Percentiles rank a stretch among this genome's conserved stretches.
These are phyloP conservation scores for Pseudocercospora macadamiae DNA, from an alignment of 2,329 filamentous ascomycete species.

Conservation along the genomic window DNA sequence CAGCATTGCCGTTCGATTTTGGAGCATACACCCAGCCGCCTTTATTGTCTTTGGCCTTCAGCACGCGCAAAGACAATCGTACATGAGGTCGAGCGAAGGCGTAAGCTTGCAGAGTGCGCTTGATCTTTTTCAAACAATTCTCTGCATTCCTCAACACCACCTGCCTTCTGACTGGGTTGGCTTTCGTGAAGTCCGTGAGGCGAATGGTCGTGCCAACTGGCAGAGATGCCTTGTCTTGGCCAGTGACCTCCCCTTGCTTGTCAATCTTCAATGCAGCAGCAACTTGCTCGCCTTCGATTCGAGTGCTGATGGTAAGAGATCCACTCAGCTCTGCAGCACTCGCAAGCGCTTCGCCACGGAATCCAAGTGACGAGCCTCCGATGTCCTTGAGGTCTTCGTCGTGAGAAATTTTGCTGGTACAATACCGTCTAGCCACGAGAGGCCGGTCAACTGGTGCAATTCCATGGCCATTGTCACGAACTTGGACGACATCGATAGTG, in stretches of 20 bases:
- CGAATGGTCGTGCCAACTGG: slow-evolving; percentile 71
- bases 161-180: slow-evolving; percentile 66
- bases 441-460: slow-evolving; percentile 66
- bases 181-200: slow-evolving; percentile 61
- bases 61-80: slow-evolving; percentile 62
- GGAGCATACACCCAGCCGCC: slow-evolving; percentile 67
- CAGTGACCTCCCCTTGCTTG: slow-evolving; percentile 48
- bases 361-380: slow-evolving; percentile 67
- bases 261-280: slow-evolving; percentile 58
- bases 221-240: slow-evolving; percentile 53
- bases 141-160: slow-evolving; percentile 59
- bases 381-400: slow-evolving; percentile 64
- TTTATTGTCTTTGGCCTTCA: slow-evolving; percentile 55
- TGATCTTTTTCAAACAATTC: slow-evolving; percentile 62
- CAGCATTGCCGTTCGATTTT: slow-evolving; percentile 50
- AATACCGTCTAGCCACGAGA: slow-evolving; percentile 64
- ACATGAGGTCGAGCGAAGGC: slow-evolving; percentile 67
- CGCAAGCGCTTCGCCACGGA: slow-evolving; percentile 74
- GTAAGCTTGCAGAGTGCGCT: slow-evolving; percentile 64
- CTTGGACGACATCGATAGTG: slow-evolving; percentile 69
- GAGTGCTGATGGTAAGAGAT: slow-evolving; percentile 63
- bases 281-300: slow-evolving; percentile 62
- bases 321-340: slow-evolving; percentile 64
- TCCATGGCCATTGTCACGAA: slow-evolving; percentile 74
- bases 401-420: slow-evolving; percentile 73